Percentiles rank a stretch among this genome's conserved stretches.
phyloP scores from a whole-genome alignment of 2,329 filamentous ascomycete species.

The Sordariomycetes sp. region DNA sequence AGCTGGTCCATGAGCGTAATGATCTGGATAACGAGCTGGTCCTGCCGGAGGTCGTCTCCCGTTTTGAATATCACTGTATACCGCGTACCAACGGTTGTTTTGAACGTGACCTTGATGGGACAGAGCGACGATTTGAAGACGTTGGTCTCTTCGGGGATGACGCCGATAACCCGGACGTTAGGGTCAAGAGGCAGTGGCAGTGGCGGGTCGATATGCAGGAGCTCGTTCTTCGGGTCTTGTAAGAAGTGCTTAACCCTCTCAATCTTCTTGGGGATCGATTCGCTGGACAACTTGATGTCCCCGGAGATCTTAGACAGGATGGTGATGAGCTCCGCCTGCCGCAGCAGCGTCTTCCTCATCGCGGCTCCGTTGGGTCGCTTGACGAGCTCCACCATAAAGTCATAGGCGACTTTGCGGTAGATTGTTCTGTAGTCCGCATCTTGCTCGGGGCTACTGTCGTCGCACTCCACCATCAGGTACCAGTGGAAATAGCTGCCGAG shows the following conservation, averaged over 20 bases:
- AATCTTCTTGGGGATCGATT: constrained; percentile 66
- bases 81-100: constrained; percentile 59
- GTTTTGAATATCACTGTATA: constrained; percentile 97
- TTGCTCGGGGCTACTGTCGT: constrained; percentile 68
- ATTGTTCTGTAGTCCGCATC: constrained; percentile 65
- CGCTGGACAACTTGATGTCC: constrained; percentile 71
- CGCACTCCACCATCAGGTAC: constrained; percentile 97
- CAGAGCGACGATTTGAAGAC: constrained; percentile 95
- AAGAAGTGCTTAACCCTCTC: constrained; percentile 76
- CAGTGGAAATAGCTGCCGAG: constrained; percentile 94
- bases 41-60: constrained; percentile 89
- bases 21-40: constrained; percentile 92
- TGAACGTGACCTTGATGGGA: constrained; percentile 84
- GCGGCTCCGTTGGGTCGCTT: constrained; percentile 57
- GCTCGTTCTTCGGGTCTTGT: constrained; percentile 80
- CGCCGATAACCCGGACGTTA: constrained; percentile 62
- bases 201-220: constrained; percentile 71
- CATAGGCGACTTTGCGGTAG: constrained; percentile 86
- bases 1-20: constrained; percentile 97
- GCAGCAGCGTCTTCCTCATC: constrained; percentile 60
- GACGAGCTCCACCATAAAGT: constrained; percentile 85
- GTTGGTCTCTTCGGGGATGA: constrained; percentile 70
- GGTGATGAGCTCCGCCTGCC: constrained; percentile 81
- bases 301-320: constrained; percentile 80
- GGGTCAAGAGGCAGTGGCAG: constrained; percentile 84